phyloP scores from a whole-genome alignment of 305 asterid species.

The Euphrasia arctica region DNA sequence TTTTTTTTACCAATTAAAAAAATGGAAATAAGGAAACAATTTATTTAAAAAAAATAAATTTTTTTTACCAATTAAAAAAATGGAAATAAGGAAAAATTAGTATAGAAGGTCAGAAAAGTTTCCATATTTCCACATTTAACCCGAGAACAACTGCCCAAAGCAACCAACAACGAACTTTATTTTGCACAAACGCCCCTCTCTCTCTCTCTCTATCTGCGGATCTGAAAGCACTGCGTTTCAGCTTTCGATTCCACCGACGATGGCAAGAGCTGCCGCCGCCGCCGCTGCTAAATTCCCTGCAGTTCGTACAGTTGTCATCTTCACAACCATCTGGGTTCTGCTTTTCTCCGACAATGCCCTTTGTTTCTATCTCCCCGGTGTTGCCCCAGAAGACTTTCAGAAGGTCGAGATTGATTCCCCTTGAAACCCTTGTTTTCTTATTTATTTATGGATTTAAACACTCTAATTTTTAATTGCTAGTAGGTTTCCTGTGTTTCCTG shows the following conservation, averaged over 20 bases:
- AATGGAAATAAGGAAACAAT: no score
- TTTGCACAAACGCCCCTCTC: constrained; percentile 27
- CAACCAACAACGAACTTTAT: constrained; percentile 46
- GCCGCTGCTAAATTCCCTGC: constrained; percentile 31
- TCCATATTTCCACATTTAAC: constrained; percentile 26
- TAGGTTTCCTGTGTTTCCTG: constrained; percentile 16
- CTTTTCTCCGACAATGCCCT: constrained; percentile 43
- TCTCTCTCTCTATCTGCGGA: constrained; percentile 25
- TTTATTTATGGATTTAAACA: neutral
- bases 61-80: no score
- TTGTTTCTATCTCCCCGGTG: constrained; percentile 71
- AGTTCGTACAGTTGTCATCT: constrained; percentile 28
- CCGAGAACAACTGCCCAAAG: constrained; percentile 21
- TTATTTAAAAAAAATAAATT: no score
- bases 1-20: no score
- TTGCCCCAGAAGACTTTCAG: constrained; percentile 71
- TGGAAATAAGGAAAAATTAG: no score
- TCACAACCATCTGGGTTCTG: constrained; percentile 33
- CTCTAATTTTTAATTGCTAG: neutral
- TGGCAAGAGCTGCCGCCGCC: constrained; percentile 27
- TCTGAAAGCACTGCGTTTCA: constrained; percentile 33
- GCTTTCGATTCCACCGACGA: constrained; percentile 26
- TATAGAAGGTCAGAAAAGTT: no score
- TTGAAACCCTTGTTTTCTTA: neutral
- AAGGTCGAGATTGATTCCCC: constrained; percentile 34